Evolutionary conservation across 305 asterid species (phyloP), one percentile per base, ranked within the genome.

Genomic region (Fraxinus sp.): DNA sequence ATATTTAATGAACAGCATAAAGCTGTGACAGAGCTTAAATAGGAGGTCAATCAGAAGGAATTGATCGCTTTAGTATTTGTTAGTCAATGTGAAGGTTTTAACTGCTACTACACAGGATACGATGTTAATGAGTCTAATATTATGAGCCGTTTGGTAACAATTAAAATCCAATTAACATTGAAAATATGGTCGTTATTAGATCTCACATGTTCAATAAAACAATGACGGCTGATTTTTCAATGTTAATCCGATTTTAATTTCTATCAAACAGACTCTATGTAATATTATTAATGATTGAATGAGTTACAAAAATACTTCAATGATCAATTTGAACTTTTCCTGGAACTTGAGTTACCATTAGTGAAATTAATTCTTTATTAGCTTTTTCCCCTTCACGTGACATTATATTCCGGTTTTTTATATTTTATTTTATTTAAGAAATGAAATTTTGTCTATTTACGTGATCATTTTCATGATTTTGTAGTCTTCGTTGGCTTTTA

Each of bases 361-460:
- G 32, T 10, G 73, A 64, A 1, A 26, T 4, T 64, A 22, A 24
- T 9, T 26, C 33, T 33, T 59, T 59, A 3, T 71, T n/a, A 7
- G 71, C n/a, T 5, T 24, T 22, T 24, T 77, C 13, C 46, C 88
- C 87, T 86, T 79, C 89, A 82, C 84, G 88, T 84, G 83, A 82
- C 88, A 66, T 32, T 80, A n/a, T n/a, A 52, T n/a, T n/a, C 24
- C 57, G 37, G 39, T 66, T 75, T 24, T 32, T 18, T 14, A 55
- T 70, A 7, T 77, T 44, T 28, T 64, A 3, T 70, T 68, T 68
- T 1, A n/a, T 76, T 10, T 36, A 3, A 14, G 3, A 55, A 81
- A 59, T 80, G 20, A 30, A 49, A 18, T 68, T 44, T 11, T 82
- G 80, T 37, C 18, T 35, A 64, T 32, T 14, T n/a, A 9, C 24